A percentile compares a stretch with the other conserved stretches of the same genome.
phyloP scores from a whole-genome alignment of 2,329 filamentous ascomycete genomes.

The Colletotrichum agaves region DNA sequence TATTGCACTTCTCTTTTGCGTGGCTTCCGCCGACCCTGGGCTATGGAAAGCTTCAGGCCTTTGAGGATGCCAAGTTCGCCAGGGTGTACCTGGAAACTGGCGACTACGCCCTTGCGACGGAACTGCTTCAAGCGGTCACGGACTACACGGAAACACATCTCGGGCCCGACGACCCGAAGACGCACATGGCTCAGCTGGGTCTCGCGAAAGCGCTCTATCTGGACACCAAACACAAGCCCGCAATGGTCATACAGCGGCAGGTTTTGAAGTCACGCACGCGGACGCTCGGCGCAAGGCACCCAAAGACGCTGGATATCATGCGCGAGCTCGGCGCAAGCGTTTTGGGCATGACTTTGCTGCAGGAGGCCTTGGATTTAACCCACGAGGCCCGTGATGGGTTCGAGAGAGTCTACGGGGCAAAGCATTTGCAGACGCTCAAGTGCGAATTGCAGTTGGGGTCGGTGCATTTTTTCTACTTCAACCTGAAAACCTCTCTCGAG shows the following conservation, averaged over 20 bases:
- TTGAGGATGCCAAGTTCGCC: slow-evolving; percentile 1
- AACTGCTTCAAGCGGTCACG: background rate
- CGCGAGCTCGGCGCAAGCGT: background rate
- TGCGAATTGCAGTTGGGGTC: background rate
- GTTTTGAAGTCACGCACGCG: background rate
- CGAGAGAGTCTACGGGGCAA: background rate
- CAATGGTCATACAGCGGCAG: background rate
- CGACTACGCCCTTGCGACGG: background rate
- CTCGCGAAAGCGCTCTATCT: background rate
- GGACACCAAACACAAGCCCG: background rate
- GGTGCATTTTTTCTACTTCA: background rate
- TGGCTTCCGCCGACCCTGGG: background rate
- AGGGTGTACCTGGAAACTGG: slow-evolving; percentile 6
- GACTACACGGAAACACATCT: background rate
- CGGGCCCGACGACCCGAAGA: background rate
- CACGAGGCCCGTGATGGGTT: background rate
- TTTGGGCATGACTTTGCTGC: background rate
- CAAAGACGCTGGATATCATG: background rate
- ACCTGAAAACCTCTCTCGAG: background rate
- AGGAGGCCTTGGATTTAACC: background rate
- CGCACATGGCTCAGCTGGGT: background rate
- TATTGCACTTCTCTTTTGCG: background rate
- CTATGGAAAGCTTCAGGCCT: background rate
- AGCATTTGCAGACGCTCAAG: background rate
- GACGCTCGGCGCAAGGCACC: background rate